Conservation (phyloP, 805 yeast genomes). For the Ogataea henricii region DNA sequence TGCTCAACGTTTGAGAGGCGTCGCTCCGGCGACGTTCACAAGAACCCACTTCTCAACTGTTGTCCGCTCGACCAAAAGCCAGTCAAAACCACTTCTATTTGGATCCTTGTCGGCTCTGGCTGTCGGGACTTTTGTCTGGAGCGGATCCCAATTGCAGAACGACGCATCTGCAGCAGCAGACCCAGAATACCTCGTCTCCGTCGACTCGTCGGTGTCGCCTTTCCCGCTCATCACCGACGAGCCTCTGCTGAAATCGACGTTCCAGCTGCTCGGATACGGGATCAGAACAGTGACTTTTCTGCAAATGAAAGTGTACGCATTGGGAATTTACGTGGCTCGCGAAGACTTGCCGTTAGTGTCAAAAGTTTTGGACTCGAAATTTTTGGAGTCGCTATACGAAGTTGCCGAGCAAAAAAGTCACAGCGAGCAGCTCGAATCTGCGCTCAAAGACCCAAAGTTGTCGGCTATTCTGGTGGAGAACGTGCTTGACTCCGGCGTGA, state of each 20-base stretch:
- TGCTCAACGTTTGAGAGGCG: neutral
- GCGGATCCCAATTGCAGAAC: conserved; percentile 7
- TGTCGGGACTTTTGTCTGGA: neutral
- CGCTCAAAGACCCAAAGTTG: conserved; percentile 51
- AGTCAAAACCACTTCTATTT: neutral
- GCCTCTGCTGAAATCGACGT: conserved; percentile 33
- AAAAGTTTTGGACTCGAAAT: conserved; percentile 45
- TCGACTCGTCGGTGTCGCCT: conserved; percentile 32
- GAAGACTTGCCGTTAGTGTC: conserved; percentile 51
- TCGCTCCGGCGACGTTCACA: neutral
- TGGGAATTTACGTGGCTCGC: conserved; percentile 76
- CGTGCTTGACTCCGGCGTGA: conserved; percentile 59
- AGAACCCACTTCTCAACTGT: neutral
- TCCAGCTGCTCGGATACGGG: conserved; percentile 74
- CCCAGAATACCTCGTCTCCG: conserved; percentile 20
- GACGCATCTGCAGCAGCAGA: conserved; percentile 15
- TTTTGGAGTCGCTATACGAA: conserved; percentile 37
- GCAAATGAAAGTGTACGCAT: conserved; percentile 80
- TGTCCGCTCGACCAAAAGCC: neutral
- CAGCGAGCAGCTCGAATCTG: conserved; percentile 41
- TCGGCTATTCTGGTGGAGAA: conserved; percentile 57
- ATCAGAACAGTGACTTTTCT: conserved; percentile 81
- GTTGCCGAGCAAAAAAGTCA: conserved; percentile 34
- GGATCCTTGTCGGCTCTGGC: conserved; percentile 5
- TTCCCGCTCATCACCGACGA: conserved; percentile 28